Conservation (phyloP, 352 stramenopile species). For the Plasmopara halstedii region DNA sequence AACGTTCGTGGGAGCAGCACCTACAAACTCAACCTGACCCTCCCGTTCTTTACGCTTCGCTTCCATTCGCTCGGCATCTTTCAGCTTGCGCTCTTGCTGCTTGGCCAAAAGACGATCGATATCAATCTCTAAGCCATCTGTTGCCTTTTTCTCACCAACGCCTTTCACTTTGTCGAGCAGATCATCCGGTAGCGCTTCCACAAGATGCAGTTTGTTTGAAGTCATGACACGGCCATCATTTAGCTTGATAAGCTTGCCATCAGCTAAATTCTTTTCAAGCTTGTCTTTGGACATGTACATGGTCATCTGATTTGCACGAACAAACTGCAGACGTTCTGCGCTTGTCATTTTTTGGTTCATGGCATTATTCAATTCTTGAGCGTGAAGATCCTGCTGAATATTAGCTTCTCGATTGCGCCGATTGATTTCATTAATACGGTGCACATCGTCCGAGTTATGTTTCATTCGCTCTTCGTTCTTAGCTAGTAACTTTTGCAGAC, state of each 20-base stretch:
- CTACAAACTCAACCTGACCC: slow-evolving; percentile 61
- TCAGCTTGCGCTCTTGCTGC: slow-evolving; percentile 55
- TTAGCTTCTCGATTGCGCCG: slow-evolving; percentile 72
- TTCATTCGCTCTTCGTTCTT: slow-evolving; percentile 67
- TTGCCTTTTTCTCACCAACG: slow-evolving; percentile 19
- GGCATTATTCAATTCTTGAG: slow-evolving; percentile 58
- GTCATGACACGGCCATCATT: slow-evolving; percentile 77
- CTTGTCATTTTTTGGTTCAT: slow-evolving; percentile 78
- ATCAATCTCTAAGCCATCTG: slow-evolving; percentile 50
- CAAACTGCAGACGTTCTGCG: slow-evolving; percentile 74
- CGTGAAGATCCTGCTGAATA: slow-evolving; percentile 75
- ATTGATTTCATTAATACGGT: slow-evolving; percentile 85
- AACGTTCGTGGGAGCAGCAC: slow-evolving; percentile 43
- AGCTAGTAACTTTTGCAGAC: slow-evolving; percentile 47
- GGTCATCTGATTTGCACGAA: slow-evolving; percentile 74
- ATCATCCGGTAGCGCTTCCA: slow-evolving; percentile 77
- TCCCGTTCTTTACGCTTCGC: slow-evolving; percentile 29
- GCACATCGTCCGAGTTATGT: slow-evolving; percentile 72
- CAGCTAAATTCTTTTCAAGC: slow-evolving; percentile 71
- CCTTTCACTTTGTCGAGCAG: slow-evolving; percentile 46
- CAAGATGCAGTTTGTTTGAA: slow-evolving; percentile 76
- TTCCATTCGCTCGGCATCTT: slow-evolving; percentile 42
- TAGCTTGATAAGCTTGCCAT: slow-evolving; percentile 65
- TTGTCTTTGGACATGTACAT: slow-evolving; percentile 82
- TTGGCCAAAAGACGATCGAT: slow-evolving; percentile 68